Evolutionary conservation across 1,284 basidiomycete genomes (phyloP).

Genomic region (Vanrija pseudolonga): DNA sequence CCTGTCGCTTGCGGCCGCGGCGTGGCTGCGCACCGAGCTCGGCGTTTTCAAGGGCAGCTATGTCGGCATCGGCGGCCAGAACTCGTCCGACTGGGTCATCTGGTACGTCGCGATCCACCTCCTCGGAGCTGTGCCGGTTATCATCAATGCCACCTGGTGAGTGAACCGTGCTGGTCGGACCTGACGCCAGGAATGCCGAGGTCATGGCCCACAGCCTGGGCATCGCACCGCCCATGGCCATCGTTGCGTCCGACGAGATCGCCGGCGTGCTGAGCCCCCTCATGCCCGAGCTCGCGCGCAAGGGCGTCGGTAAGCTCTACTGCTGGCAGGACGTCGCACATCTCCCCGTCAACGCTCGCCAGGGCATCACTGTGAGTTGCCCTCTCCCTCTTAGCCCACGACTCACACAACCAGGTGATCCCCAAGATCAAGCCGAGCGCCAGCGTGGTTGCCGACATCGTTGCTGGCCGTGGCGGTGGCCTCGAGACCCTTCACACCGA

Average conservation of each 20-base stretch:
- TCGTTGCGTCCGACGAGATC: not conserved
- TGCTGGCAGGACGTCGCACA: not conserved
- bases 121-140: slow-evolving; percentile 32
- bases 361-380: too few species aligned
- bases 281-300: not conserved
- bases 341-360: too few species aligned
- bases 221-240: not conserved
- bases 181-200: not conserved
- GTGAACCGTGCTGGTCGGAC: not conserved
- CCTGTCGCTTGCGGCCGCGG: too few species aligned
- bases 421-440: not conserved
- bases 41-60: not conserved
- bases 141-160: slow-evolving; percentile 32
- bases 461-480: slow-evolving; percentile 4
- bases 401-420: not conserved
- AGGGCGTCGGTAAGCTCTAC: not conserved
- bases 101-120: slow-evolving; percentile 35
- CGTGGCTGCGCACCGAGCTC: too few species aligned
- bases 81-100: slow-evolving; percentile 24
- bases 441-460: not conserved
- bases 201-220: not conserved
- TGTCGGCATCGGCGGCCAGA: not conserved
- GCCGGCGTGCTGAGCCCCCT: not conserved
- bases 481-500: slow-evolving; percentile 28
- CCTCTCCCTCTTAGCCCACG: not conserved